Base-by-base conservation (phyloP, 257 asterid genomes). In the Apocynum venetum region DNA sequence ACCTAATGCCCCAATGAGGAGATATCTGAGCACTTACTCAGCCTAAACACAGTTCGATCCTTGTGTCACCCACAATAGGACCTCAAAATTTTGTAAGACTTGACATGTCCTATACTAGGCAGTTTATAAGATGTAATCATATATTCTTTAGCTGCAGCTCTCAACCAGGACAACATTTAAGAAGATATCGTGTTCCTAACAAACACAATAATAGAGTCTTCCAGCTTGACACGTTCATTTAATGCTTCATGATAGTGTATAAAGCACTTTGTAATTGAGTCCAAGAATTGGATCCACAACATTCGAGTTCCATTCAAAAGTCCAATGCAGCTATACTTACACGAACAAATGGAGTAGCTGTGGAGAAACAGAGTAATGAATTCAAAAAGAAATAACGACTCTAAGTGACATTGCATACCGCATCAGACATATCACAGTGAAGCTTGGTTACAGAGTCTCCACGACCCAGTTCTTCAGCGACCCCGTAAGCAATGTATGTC, bases 401-500 rank as follows among this genome's bases (percentile, higher is more conserved):
- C 31, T 71, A 79, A 77, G 75, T 80, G 36, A 80, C 69, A 70
- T 77, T 40, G 65, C 89, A 74, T 90, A 92, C 98, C 82, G 97
- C 97, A 82, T 94, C 98, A 85, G 98, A 91, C 94, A 92, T 89
- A 77, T 94, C 97, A 77, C 95, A 92, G 55, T 94, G 98, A 75
- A 94, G 90, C 81, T 90, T 94, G 56, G 97, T 91, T 8, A 94
- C 98, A 82, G 98, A 95, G 84, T 95, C 98, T 64, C 96, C 98
- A 47, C 98, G 91, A 59, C 97, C 97, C 71, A 95, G 80, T 82
- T 95, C 98, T 69, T 84, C 89, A 70, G 90, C 78, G 78, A 88
- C 64, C 77, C 98, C 98, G 80, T 95, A 95, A 47, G 98, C 98
- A 79, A 95, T 95, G 75, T 91, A 92, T 72, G 98, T 90, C 88